These are phyloP conservation scores for Pelagophyceae sp. DNA, from an alignment of 352 stramenopile species.

Conservation along the genomic window DNA sequence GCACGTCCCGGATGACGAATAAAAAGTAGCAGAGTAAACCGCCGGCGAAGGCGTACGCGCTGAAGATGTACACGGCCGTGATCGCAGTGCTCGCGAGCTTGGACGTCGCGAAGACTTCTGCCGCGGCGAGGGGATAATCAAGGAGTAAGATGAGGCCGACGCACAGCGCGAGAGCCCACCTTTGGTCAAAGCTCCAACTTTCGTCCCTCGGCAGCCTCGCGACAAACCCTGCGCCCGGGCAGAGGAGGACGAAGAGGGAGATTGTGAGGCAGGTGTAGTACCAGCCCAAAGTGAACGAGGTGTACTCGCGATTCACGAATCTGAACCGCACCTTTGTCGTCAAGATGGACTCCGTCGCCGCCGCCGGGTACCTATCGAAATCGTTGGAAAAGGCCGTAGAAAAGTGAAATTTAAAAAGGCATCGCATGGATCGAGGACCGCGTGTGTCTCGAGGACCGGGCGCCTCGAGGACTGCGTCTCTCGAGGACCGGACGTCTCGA, in stretches of 20 bases:
- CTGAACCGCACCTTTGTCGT: background rate
- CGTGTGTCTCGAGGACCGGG: too few species aligned
- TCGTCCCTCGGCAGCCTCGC: background rate
- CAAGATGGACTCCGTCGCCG: background rate
- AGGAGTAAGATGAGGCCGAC: background rate
- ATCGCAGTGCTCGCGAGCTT: background rate
- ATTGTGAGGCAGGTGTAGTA: background rate
- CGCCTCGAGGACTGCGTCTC: too few species aligned
- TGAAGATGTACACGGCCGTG: background rate
- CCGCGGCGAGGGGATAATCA: background rate
- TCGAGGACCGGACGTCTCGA: too few species aligned
- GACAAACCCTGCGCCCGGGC: background rate
- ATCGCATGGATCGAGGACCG: too few species aligned
- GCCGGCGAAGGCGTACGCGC: background rate
- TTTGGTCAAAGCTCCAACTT: background rate
- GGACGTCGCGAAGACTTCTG: background rate
- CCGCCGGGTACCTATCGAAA: background rate
- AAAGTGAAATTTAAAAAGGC: too few species aligned
- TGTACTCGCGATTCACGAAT: slow-evolving; percentile 9
- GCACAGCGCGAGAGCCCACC: background rate
- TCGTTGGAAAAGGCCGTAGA: too few species aligned
- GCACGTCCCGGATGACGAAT: background rate
- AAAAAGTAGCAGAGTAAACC: background rate
- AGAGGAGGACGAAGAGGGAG: background rate
- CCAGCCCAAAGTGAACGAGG: background rate